These are phyloP conservation scores for Flaveria trinervia DNA, from an alignment of 129 eudicot species.

Conservation along the genomic window DNA sequence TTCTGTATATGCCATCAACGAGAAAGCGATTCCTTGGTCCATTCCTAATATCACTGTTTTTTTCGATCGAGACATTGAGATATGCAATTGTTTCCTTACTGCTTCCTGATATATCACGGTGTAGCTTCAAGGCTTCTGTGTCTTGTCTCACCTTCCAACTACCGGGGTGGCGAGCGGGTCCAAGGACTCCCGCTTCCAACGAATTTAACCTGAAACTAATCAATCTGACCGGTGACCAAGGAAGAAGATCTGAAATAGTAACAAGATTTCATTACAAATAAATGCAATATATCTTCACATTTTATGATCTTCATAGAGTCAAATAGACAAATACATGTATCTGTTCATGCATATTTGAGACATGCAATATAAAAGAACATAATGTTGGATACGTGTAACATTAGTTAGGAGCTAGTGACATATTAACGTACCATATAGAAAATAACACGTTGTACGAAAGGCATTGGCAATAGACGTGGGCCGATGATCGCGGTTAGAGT, in stretches of 20 bases:
- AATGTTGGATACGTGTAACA: background rate
- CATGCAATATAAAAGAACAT: background rate
- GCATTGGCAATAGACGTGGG: background rate
- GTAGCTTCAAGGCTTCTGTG: background rate
- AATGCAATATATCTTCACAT: background rate
- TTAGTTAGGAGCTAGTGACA: background rate
- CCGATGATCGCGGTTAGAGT: background rate
- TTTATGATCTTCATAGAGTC: background rate
- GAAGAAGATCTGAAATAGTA: background rate
- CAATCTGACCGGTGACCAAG: background rate
- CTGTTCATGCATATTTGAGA: background rate
- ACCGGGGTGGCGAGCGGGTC: background rate
- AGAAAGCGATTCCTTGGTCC: background rate
- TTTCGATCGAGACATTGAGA: background rate
- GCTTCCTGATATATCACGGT: background rate
- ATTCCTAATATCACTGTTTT: background rate
- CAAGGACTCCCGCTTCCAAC: background rate
- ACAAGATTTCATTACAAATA: background rate
- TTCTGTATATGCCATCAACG: background rate
- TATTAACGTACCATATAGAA: background rate
- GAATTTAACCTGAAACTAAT: background rate
- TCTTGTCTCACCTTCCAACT: background rate
- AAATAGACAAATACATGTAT: too few species aligned
- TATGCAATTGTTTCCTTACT: background rate
- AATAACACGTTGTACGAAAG: background rate